phyloP scores from a whole-genome alignment of 495 filamentous ascomycete species.

The Xylaria nigripes region DNA sequence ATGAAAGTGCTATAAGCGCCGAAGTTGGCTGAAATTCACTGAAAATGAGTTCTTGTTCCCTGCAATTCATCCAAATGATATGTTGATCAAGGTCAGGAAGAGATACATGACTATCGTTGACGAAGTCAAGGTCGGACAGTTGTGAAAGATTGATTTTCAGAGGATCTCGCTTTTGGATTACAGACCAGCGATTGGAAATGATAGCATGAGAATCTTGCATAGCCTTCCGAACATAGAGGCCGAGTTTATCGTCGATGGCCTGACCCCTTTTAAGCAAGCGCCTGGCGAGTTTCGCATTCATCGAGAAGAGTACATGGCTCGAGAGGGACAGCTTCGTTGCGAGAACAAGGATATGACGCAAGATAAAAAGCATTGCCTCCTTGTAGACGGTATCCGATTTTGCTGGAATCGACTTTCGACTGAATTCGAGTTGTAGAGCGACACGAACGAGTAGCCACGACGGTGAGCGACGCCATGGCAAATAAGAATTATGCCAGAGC shows the following conservation, averaged over 20 bases:
- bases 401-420: not conserved
- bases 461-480: conserved; percentile 50
- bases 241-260: not conserved
- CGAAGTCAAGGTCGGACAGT: not conserved
- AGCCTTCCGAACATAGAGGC: not conserved
- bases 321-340: conserved; percentile 3
- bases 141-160: not conserved
- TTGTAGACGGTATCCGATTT: conserved; percentile 39
- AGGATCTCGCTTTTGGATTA: not conserved
- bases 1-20: not conserved
- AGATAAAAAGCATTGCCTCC: conserved; percentile 44
- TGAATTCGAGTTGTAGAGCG: conserved; percentile 32
- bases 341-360: conserved; percentile 31
- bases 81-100: conserved; percentile 6
- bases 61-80: not conserved
- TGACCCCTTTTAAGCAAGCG: conserved; percentile 38
- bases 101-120: not conserved
- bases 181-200: not conserved
- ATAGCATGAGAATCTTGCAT: not conserved
- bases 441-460: conserved; percentile 53
- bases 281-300: conserved; percentile 43
- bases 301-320: conserved; percentile 32
- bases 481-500: conserved; percentile 30
- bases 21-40: not conserved
- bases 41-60: not conserved